These are phyloP conservation scores for Aspergillus latus DNA, from an alignment of 2,329 filamentous ascomycete species.

Conservation along the genomic window DNA sequence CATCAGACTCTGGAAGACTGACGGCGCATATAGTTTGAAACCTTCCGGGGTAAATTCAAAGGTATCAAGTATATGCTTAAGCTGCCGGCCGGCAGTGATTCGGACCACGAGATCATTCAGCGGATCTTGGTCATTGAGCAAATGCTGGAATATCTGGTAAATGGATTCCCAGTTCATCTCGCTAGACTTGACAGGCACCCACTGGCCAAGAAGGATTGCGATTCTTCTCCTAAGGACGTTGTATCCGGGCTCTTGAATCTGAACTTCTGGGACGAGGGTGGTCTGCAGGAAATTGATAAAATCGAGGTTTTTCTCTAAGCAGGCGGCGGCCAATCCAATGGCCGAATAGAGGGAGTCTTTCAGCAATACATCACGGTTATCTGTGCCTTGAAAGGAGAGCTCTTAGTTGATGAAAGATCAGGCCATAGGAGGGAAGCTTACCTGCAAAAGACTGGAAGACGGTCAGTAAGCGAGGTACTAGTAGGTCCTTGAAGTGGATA, in stretches of 20 bases:
- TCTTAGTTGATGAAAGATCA: constrained; percentile 19
- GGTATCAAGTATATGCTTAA: constrained; percentile 78
- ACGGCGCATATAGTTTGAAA: constrained; percentile 75
- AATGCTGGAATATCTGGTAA: constrained; percentile 85
- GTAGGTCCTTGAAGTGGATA: constrained; percentile 79
- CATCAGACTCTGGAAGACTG: constrained; percentile 72
- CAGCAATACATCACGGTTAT: constrained; percentile 69
- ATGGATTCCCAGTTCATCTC: constrained; percentile 68
- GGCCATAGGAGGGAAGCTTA: constrained; percentile 36
- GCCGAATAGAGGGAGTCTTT: constrained; percentile 96
- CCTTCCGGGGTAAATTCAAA: constrained; percentile 73
- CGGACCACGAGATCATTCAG: constrained; percentile 89
- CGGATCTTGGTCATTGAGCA: constrained; percentile 73
- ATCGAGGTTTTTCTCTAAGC: constrained; percentile 72
- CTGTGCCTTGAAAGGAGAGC: constrained; percentile 42
- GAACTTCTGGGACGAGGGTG: constrained; percentile 75
- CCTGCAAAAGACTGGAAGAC: constrained; percentile 80
- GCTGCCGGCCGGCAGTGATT: constrained; percentile 82
- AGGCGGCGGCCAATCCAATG: constrained; percentile 78
- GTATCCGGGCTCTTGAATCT: constrained; percentile 65
- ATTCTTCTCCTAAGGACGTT: constrained; percentile 85
- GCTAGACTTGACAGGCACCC: constrained; percentile 76
- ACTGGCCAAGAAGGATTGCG: constrained; percentile 84
- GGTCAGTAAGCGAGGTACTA: constrained; percentile 73
- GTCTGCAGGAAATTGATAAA: constrained; percentile 77